Base-by-base conservation (phyloP, 139 green algal genomes). In the Chlamydomonas sp. region DNA sequence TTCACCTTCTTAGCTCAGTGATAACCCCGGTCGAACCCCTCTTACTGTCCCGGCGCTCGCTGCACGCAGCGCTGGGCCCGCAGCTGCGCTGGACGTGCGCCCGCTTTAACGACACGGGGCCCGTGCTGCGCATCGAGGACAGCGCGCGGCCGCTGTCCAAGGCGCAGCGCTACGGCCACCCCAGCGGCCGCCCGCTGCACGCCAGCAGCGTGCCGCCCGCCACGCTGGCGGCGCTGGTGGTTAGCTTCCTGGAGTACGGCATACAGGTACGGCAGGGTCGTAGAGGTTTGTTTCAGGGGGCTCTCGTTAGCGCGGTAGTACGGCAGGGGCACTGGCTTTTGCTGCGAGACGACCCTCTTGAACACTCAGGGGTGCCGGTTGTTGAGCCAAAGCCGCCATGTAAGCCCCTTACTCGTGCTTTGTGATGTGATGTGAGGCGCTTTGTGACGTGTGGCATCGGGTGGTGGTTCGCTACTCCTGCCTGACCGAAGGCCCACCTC, bases 181-280 rank as follows among this genome's bases (percentile, higher is more conserved):
- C 89, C 1, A 85, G 67, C 71, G 84, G 78, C 18, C 84, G 94
- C 0, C 91, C 84, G 17, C 79, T 95, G 64, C 77, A 87, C 68
- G 9, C 31, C 61, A 94, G 89, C n/a, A 72, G 59, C 31, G 82
- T 95, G 8, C 68, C 88, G 4, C 88, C 90, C 1, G 71, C 76
- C 1, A 58, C n/a, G 9, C 88, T 95, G 81, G 78, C 85, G 58
- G 92, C 92, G 5, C 67, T 95, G 5, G 93, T 97, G 63, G 58
- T 89, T 20, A 94, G 89, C 87, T 97, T 92, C 83, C 86, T 95
- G 18, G 86, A 89, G 83, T 94, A 94, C 88, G 95, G 94, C 10
- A 87, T 96, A 78, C 85, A 91, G 89, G 91, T 91, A 68, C 8
- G 86, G 31, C 31, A 49, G 31, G 31, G 31, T 49, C 31, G 31